Percentiles rank a stretch among this genome's conserved stretches.
phyloP scores from a whole-genome alignment of 495 filamentous ascomycete species.

The Neurospora sp. region DNA sequence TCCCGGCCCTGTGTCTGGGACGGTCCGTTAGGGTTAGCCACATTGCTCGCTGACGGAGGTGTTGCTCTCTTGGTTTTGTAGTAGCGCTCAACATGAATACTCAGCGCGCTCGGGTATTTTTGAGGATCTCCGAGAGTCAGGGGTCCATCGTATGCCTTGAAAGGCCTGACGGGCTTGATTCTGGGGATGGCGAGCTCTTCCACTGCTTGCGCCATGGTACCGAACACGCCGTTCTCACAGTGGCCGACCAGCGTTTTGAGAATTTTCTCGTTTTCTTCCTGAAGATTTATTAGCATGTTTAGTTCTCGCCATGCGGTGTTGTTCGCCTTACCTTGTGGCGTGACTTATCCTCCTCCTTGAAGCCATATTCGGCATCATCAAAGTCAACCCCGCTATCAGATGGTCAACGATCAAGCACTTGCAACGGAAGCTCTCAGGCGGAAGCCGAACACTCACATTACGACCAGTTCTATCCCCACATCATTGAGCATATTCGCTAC shows the following conservation, averaged over 20 bases:
- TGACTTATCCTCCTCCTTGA: slow-evolving; percentile 87
- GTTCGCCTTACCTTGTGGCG: slow-evolving; percentile 44
- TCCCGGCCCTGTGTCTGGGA: slow-evolving; percentile 40
- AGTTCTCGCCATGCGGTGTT: neutral
- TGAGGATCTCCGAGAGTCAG: slow-evolving; percentile 71
- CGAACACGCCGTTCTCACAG: slow-evolving; percentile 57
- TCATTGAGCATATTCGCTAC: slow-evolving; percentile 63
- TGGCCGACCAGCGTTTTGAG: slow-evolving; percentile 52
- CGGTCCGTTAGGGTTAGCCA: slow-evolving; percentile 43
- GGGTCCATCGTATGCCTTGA: slow-evolving; percentile 66
- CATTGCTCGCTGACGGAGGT: slow-evolving; percentile 64
- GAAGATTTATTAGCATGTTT: neutral
- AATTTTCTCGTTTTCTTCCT: slow-evolving; percentile 51
- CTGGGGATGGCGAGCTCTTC: slow-evolving; percentile 59
- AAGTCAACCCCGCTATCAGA: slow-evolving; percentile 74
- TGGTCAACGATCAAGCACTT: neutral
- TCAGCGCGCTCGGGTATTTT: slow-evolving; percentile 64
- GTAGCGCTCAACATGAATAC: slow-evolving; percentile 84
- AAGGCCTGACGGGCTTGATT: slow-evolving; percentile 60
- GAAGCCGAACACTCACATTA: slow-evolving; percentile 53
- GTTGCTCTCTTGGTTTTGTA: slow-evolving; percentile 70
- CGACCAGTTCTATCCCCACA: slow-evolving; percentile 62
- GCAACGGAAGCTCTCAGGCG: neutral
- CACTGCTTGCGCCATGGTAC: slow-evolving; percentile 77
- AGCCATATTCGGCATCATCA: slow-evolving; percentile 82